Evolutionary conservation across 2,329 filamentous ascomycete genomes (phyloP), one percentile per base, ranked within the genome.

Genomic region (Aspergillus tubingensis): DNA sequence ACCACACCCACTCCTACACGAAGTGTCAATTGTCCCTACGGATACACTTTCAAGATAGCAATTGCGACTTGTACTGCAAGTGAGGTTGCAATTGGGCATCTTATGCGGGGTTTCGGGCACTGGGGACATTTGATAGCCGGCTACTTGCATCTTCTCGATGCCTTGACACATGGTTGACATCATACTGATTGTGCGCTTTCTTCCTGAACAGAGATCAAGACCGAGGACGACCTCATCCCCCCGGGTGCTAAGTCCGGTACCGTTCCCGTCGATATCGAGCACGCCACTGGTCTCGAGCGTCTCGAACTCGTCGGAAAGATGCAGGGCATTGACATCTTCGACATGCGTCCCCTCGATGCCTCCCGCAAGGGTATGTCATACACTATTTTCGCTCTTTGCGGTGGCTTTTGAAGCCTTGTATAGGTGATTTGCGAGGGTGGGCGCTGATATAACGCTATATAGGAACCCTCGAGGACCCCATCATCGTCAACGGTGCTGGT

Each of bases 291-390:
- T 91, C 86, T 98, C 62, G 95, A 99, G 85, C 93, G 95, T 87
- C 87, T 99, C 71, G 95, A 99, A 82, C 95, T 99, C 75, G 85
- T 99, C 78, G 95, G 95, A 82, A 99, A 99, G 88, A 96, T 98
- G 90, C 92, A 98, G 85, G 93, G 95, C 69, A 84, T 97, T 73
- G 95, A 99, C 77, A 85, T 98, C 77, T 99, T 99, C 83, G 93
- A 99, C 83, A 96, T 98, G 95, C 89, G 88, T 80, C 95, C 95
- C 66, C 87, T 99, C 72, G 95, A 98, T 79, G 85, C 94, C 66
- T 95, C 90, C 79, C 89, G 95, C 76, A 86, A 86, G 80, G 94
- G 94, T 91, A 84, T 67, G 83, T 60, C 21, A 49, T 67, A 17
- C 60, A 60, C 56, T 36, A 7, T 54, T 30, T 32, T 27, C 10